Evolutionary conservation across 176 grass and related monocot species (phyloP).

Genomic region (Ensete ventricosum): DNA sequence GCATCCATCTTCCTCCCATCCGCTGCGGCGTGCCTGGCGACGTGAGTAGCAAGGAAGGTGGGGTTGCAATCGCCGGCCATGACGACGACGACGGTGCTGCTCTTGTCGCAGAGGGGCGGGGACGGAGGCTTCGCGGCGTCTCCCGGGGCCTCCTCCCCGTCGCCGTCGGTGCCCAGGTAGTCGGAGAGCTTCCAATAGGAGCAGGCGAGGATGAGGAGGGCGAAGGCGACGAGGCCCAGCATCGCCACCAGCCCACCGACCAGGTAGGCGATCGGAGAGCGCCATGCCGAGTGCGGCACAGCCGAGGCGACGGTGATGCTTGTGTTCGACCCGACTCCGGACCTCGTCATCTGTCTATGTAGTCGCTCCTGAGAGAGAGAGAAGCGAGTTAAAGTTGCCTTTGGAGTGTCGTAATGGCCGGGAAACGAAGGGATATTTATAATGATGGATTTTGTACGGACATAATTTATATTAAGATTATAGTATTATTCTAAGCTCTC

Average conservation of each 20-base stretch:
- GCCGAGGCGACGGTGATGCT: slow-evolving; percentile 9
- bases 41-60: slow-evolving; percentile 11
- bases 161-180: slow-evolving; percentile 33
- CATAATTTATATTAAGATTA: too few relatives aligned
- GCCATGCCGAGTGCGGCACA: slow-evolving; percentile 54
- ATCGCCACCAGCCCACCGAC: slow-evolving; percentile 74
- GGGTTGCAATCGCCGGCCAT: slow-evolving; percentile 26
- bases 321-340: too few relatives aligned
- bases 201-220: slow-evolving; percentile 83
- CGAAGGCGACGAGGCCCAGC: slow-evolving; percentile 77
- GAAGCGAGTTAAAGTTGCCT: too few relatives aligned
- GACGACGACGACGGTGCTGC: slow-evolving; percentile 5
- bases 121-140: not conserved
- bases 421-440: too few relatives aligned
- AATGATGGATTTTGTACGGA: too few relatives aligned
- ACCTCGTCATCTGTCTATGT: too few relatives aligned
- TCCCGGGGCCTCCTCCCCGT: not conserved
- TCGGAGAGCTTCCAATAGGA: slow-evolving; percentile 89
- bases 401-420: too few relatives aligned
- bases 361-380: too few relatives aligned
- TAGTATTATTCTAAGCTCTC: too few relatives aligned
- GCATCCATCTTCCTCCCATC: not conserved
- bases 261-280: slow-evolving; percentile 78
- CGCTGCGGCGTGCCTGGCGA: not conserved
- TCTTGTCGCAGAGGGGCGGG: not conserved